Conservation (phyloP, 139 green algal genomes). For the Chlamydomonas incerta region DNA sequence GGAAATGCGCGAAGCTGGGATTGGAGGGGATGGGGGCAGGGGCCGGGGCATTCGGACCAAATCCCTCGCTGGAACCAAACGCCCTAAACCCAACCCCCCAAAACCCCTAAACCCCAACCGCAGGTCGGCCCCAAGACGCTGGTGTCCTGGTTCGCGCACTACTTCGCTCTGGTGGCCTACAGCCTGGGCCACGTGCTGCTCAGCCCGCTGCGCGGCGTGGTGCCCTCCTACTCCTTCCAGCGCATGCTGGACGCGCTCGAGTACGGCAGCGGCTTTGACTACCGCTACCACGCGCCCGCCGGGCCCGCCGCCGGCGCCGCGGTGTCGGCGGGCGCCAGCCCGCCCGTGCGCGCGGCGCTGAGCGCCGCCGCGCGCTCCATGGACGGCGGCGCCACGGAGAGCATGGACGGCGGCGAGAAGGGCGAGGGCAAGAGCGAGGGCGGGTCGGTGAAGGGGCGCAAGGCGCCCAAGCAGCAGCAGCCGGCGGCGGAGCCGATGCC, state of each 20-base stretch:
- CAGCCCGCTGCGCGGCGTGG: slow-evolving; percentile 27
- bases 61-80: too few species aligned
- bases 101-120: too few species aligned
- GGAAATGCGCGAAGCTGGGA: too few species aligned
- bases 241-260: slow-evolving; percentile 51
- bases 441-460: too few species aligned
- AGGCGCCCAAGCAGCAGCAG: too few species aligned
- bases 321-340: background rate
- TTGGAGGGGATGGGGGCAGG: too few species aligned
- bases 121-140: slow-evolving; percentile 59
- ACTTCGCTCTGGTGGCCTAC: slow-evolving; percentile 56
- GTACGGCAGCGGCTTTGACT: slow-evolving; percentile 53
- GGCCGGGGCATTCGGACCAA: too few species aligned
- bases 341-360: background rate
- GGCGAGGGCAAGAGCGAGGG: too few species aligned
- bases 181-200: slow-evolving; percentile 44
- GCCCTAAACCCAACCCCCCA: background rate
- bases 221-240: slow-evolving; percentile 38
- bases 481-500: too few species aligned
- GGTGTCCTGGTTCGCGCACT: slow-evolving; percentile 66
- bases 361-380: too few species aligned
- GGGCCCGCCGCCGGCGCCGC: background rate
- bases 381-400: too few species aligned
- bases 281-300: slow-evolving; percentile 35
- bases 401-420: background rate